Base-by-base conservation (phyloP, 2,329 filamentous ascomycete genomes). In the Xylaria sp. region DNA sequence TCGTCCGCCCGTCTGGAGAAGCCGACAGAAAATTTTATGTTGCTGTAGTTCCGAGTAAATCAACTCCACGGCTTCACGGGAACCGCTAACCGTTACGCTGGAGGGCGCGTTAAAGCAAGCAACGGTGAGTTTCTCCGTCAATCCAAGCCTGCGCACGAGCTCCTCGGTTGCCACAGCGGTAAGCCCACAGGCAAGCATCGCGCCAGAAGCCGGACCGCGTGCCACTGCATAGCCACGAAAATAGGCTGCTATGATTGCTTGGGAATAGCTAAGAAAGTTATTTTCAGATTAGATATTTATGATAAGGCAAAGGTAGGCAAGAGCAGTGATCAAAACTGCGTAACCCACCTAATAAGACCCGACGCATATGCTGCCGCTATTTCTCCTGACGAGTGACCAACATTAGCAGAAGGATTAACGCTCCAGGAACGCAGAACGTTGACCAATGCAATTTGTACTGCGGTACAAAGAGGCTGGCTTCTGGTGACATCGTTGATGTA, bases 151-250 rank as follows among this genome's bases (percentile, higher is more conserved):
- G 1, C 39, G 7, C 1, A 1, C 34, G 9, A 1, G 68, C 56
- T 4, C 48, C 46, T 0, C 23, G 3, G 18, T 18, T 1, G 62
- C 18, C 0, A 8, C 10, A 25, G 39, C 28, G 0, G 41, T 3
- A 74, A 5, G 0, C 69, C 74, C 0, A 61, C 73, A 1, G 74
- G 75, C 2, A 74, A 44, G 34, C 76, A 78, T 44, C 77, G 18
- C 55, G 59, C 0, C 76, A 18, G 13, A 9, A 0, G 13, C 41
- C 0, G 0, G 4, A 55, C 7, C 13, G 58, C 20, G 2, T 44
- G 18, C 55, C 0, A 72, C 62, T 0, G 68, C 59, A 13, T 13
- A 58, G 1, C 77, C 76, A 1, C 77, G 71, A 34, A 71, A 51
- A 44, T 74, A 77, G 0, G 73, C 75, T 2, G 65, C 48, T 0